Base-by-base conservation (phyloP, 352 stramenopile species). In the Globisporangium perplexum region DNA sequence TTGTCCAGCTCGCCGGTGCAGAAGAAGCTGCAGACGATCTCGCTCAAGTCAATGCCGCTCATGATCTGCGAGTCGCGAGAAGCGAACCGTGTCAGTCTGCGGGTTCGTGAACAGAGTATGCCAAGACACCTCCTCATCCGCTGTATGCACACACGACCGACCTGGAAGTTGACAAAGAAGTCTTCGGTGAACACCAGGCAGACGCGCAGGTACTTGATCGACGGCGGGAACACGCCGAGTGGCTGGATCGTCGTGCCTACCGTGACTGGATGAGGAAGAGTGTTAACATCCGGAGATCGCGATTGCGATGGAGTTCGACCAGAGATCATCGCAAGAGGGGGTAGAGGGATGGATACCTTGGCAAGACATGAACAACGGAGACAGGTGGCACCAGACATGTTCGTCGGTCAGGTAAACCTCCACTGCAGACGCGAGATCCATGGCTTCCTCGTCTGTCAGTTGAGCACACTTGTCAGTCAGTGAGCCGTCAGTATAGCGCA, bases 381-480 rank as follows among this genome's bases (percentile, higher is more conserved):
- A 52, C 14, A 83, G 53, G 31, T 68, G 52, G 14, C 50, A 45
- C 57, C 68, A 68, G 1, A 88, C 59, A 22, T 58, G 47, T 15
- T 74, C 60, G 39, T 88, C 68, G 2, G 56, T 31, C 6, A 88
- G 42, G 31, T 67, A 69, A 7, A 62, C 58, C 43, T 83, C 77
- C 5, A 81, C 47, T 24, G 68, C 60, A 1, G 64, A 78, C 24
- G 69, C 66, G 12, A 88, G 47, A n/a, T 83, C 68, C 30, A 79
- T 75, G 17, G 61, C 66, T 63, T 74, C 66, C 51, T 88, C 74
- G 47, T 83, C 72, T 83, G 18, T 3, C 48, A 45, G 18, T 43
- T 42, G 11, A 47, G 15, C 17, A 41, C 6, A 36, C 30, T 10
- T 24, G 10, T 4, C 33, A 38, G 12, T 28, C 35, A 24, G 11